A percentile compares a stretch with the other conserved stretches of the same genome.
Conservation (phyloP, 208 protist genomes). For the Trypanosoma melophagium region DNA sequence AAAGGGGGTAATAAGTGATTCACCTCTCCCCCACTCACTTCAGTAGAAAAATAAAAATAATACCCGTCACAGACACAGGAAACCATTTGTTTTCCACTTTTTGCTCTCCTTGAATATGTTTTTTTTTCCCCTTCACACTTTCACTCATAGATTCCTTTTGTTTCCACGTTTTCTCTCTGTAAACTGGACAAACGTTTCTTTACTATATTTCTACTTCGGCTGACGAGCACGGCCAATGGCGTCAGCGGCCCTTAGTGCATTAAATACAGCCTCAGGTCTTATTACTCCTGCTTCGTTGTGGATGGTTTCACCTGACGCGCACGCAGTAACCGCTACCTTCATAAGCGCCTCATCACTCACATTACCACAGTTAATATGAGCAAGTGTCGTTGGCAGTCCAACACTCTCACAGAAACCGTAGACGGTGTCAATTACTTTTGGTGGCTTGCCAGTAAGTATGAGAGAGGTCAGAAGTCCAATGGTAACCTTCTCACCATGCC, state of each 20-base stretch:
- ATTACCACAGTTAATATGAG: conserved; percentile 22
- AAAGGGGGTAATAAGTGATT: too few relatives aligned
- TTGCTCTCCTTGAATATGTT: too few relatives aligned
- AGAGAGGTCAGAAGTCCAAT: conserved; percentile 24
- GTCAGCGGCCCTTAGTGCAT: conserved; percentile 18
- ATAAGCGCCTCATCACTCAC: conserved; percentile 23
- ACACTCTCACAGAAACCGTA: conserved; percentile 35
- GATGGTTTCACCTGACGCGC: conserved; percentile 33
- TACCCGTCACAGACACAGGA: too few relatives aligned
- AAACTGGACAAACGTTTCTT: background rate
- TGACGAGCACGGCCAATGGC: conserved; percentile 8
- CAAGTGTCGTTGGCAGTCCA: conserved; percentile 32
- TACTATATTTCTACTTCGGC: background rate
- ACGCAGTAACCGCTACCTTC: conserved; percentile 16
- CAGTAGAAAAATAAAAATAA: too few relatives aligned
- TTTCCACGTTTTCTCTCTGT: background rate
- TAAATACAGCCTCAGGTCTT: conserved; percentile 22
- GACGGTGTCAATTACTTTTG: conserved; percentile 22
- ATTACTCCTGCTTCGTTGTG: conserved; percentile 31
- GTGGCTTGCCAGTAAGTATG: conserved; percentile 27
- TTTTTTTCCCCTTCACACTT: too few relatives aligned
- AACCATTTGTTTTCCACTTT: too few relatives aligned
- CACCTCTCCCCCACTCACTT: too few relatives aligned
- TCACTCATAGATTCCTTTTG: too few relatives aligned
- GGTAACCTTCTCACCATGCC: conserved; percentile 39